A percentile compares a stretch with the other conserved stretches of the same genome.
phyloP scores from a whole-genome alignment of 257 asterid species.

The Capsicum baccatum region DNA sequence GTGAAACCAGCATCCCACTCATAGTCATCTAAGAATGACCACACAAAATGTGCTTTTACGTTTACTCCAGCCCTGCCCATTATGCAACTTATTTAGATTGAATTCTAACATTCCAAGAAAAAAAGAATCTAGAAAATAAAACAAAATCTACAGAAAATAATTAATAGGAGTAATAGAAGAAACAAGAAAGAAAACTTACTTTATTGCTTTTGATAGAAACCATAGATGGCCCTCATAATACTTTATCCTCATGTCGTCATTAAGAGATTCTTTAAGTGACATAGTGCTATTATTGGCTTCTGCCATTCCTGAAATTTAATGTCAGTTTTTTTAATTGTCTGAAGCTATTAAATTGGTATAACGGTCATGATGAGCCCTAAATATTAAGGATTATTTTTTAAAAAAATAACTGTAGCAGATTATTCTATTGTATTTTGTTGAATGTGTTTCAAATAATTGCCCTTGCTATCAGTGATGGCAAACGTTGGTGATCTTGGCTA shows the following conservation, averaged over 20 bases:
- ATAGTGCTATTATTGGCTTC: conserved; percentile 34
- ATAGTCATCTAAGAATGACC: conserved; percentile 40
- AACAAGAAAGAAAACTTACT: conserved; percentile 28
- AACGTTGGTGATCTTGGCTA: too few relatives aligned
- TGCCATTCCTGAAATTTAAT: conserved; percentile 33
- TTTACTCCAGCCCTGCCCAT: conserved; percentile 43
- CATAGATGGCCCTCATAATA: conserved; percentile 38
- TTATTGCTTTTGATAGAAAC: conserved; percentile 38
- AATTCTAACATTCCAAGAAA: not conserved
- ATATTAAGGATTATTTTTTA: too few relatives aligned
- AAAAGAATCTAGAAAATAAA: not conserved
- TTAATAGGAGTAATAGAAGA: not conserved
- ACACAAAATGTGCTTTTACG: conserved; percentile 39
- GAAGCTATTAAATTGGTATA: not conserved
- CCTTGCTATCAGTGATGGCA: too few relatives aligned
- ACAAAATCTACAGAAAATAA: not conserved
- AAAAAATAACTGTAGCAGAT: too few relatives aligned
- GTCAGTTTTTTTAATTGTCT: not conserved
- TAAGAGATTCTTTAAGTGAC: conserved; percentile 35
- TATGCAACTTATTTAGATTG: not conserved
- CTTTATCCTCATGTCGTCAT: conserved; percentile 32
- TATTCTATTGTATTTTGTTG: too few relatives aligned
- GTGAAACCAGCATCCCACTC: conserved; percentile 47
- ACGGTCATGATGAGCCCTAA: not conserved
- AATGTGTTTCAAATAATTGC: too few relatives aligned